Base-by-base conservation (phyloP, 176 grass and related monocot species). In the Musa troglodytarum region DNA sequence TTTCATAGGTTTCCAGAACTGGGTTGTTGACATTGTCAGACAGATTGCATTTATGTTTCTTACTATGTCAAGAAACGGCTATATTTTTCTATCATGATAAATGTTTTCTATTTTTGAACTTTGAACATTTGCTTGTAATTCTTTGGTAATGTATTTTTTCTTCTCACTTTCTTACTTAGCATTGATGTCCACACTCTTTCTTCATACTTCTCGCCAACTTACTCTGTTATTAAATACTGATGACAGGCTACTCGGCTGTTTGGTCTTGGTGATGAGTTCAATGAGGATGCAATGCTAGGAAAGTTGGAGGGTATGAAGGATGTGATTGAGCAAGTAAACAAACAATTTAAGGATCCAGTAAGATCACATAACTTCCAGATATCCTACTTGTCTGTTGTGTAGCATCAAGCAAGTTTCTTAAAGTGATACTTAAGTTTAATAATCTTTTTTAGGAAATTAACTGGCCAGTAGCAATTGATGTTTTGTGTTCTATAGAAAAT, bases 321-420 rank as follows among this genome's bases (percentile, higher is more conserved):
- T 13, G 84, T 99, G 53, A 99, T 99, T 52, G 91, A 99, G 80
- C 91, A 99, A 89, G 96, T 99, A 74, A 99, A 99, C 82, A 90
- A 9, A 69, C 96, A 99, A 81, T 99, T 99, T 84, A 99, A 99
- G 90, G 91, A 99, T 87, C 91, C 96, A 19, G 96, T 99, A 95
- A 94, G 91, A 77, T 64, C 76, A 24, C 1, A 16, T 71, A 56
- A 62, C 62, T 70, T 23, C 74, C 55, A 61, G 24, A 13, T 43
- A 43, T 43, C 34, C 34, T 43, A 43, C 34, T 43, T 6, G 34
- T 43, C 34, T 43, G 34, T 61, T 58, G 3, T 75, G 25, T 29
- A 20, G 19, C 26, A 62, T 24, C 23, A 26, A 43, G 23, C 15
- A 26, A 22, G 61, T 25, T 65, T 26, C 26, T 65, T 11, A 10